A percentile compares a stretch with the other conserved stretches of the same genome.
Conservation (phyloP, 2,329 filamentous ascomycete species). For the Nemania sp. region DNA sequence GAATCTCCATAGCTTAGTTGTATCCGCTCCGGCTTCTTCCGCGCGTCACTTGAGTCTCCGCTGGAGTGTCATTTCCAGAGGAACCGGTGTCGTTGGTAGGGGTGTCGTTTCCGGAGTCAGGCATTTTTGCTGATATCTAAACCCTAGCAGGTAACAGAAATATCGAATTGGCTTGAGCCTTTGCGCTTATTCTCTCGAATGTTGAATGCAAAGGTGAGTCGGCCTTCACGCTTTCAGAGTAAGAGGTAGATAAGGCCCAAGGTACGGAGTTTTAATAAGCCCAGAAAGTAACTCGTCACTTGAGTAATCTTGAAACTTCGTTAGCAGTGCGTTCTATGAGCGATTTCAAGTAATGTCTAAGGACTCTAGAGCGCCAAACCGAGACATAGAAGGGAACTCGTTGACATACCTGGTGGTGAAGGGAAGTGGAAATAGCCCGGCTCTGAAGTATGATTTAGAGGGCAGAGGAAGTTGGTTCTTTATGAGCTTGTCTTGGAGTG, state of each 20-base stretch:
- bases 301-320: constrained; percentile 12
- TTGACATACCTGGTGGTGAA: constrained; percentile 20
- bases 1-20: constrained; percentile 40
- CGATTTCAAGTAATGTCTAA: neutral
- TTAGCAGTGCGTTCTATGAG: constrained; percentile 19
- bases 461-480: neutral
- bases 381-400: neutral
- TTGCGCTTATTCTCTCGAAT: neutral
- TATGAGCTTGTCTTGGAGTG: constrained; percentile 5
- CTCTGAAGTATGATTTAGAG: neutral
- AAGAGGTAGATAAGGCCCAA: too few relatives aligned
- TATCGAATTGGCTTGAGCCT: neutral
- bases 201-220: constrained; percentile 8
- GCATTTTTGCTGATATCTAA: constrained; percentile 42
- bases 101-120: constrained; percentile 48
- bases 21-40: constrained; percentile 51
- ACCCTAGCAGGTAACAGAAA: neutral
- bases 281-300: neutral
- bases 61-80: constrained; percentile 32
- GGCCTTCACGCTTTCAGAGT: neutral
- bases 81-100: constrained; percentile 45
- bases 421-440: neutral
- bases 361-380: neutral
- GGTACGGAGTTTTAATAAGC: neutral
- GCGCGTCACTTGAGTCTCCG: constrained; percentile 40